Evolutionary conservation across 139 green algal species (phyloP), one percentile per base, ranked within the genome.

Genomic region (Astrephomene gubernaculifera): DNA sequence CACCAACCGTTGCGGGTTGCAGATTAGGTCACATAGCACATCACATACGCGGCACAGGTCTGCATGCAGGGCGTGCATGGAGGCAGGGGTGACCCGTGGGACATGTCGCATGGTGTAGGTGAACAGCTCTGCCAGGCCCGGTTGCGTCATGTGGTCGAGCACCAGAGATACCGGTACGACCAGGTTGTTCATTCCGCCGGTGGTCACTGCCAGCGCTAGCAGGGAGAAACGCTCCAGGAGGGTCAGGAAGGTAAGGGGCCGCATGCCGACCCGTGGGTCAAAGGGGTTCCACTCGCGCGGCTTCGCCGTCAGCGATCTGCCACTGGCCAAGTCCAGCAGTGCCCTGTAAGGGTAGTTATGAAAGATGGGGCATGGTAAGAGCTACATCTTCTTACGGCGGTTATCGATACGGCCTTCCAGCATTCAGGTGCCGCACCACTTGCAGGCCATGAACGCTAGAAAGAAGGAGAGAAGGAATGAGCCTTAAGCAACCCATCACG

Each of bases 91-190:
- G 14, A 21, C 36, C 7, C 17, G 65, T 36, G 10, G 12, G 10
- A n/a, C 5, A 33, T 57, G 49, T 33, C 49, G 45, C 25, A 57
- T 1, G 4, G 71, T 24, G 71, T 49, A 45, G 45, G 71, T 41
- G 21, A 49, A 1, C 31, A 80, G 31, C 31, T 80, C 49, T 2
- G 21, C 33, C 4, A 80, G 21, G 21, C 49, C 49, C 9, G 49
- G 71, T 49, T 80, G 71, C 49, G 71, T 52, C 45, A 80, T 57
- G 71, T 80, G 71, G 49, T 80, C 71, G 6, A 67, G 49, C 49
- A 67, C 71, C 49, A 80, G 45, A 1, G 71, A 80, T 19, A 21
- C 35, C 19, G 71, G 71, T 33, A 65, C 12, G 2, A 65, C 31
- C 19, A 33, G 2, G 49, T 35, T 67, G 71, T 80, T 45, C 5